Conservation (phyloP, 2,329 filamentous ascomycete genomes). For the Fusarium neocosmosporiellum region DNA sequence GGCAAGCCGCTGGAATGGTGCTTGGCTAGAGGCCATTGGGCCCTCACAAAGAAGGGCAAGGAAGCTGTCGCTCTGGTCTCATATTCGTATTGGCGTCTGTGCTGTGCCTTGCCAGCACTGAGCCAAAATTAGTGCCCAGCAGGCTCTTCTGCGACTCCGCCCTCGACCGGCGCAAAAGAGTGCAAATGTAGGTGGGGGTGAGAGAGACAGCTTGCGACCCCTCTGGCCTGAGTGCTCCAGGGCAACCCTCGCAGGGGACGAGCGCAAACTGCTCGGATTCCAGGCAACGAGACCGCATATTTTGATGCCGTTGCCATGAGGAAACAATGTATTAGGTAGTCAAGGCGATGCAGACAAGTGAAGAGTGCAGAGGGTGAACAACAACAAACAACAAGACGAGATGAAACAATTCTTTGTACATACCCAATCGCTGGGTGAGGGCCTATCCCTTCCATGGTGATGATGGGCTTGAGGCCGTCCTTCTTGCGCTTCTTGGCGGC, state of each 20-base stretch:
- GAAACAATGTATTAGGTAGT: background rate
- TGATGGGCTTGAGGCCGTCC: constrained; percentile 79
- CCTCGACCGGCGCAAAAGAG: constrained; percentile 3
- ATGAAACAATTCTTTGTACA: constrained; percentile 38
- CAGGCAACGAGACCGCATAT: constrained; percentile 1
- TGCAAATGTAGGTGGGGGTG: constrained; percentile 7
- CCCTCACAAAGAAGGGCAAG: constrained; percentile 2
- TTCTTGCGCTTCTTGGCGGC: constrained; percentile 78
- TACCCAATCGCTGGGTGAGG: constrained; percentile 48
- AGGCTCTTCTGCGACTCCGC: constrained; percentile 2
- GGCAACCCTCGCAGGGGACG: background rate
- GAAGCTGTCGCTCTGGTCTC: background rate
- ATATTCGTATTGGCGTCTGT: background rate
- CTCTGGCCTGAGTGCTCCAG: background rate
- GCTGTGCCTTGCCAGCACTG: background rate
- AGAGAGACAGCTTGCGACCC: constrained; percentile 6
- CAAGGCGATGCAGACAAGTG: background rate
- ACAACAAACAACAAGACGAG: constrained; percentile 5
- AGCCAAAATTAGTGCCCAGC: constrained; percentile 11
- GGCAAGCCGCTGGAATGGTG: constrained; percentile 14
- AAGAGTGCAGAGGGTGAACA: constrained; percentile 2
- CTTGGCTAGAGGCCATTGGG: constrained; percentile 17
- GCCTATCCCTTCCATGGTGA: constrained; percentile 71
- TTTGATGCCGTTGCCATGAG: background rate
- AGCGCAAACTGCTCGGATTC: background rate